phyloP scores from a whole-genome alignment of 148 eudicot genomes.

The Hydrangea macrophylla region DNA sequence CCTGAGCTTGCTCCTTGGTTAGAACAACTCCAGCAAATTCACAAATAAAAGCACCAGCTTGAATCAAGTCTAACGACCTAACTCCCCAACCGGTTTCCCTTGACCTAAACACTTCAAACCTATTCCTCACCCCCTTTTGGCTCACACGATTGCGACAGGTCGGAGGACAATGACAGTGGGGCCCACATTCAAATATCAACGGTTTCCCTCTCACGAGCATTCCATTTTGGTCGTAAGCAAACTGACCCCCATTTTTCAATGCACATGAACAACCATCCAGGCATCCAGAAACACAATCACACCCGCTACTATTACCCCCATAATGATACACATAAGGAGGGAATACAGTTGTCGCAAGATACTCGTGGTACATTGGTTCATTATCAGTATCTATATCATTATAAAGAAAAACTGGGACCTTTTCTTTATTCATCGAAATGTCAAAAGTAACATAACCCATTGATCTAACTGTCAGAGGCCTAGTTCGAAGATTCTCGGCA shows the following conservation, averaged over 20 bases:
- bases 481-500: conserved; percentile 43
- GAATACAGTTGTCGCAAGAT: conserved; percentile 45
- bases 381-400: conserved; percentile 58
- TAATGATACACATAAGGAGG: conserved; percentile 41
- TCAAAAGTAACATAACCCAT: conserved; percentile 58
- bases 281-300: conserved; percentile 62
- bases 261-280: conserved; percentile 50
- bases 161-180: conserved; percentile 63
- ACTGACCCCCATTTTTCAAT: conserved; percentile 70
- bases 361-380: conserved; percentile 60
- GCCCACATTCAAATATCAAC: conserved; percentile 71
- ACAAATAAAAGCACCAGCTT: conserved; percentile 79
- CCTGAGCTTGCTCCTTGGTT: conserved; percentile 66
- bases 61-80: conserved; percentile 73
- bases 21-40: conserved; percentile 83
- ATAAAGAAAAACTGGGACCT: conserved; percentile 45
- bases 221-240: conserved; percentile 67
- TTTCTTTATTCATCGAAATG: conserved; percentile 53
- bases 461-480: conserved; percentile 49
- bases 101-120: conserved; percentile 80
- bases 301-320: conserved; percentile 43
- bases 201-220: conserved; percentile 78
- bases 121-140: conserved; percentile 61
- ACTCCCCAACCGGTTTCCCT: conserved; percentile 86
- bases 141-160: conserved; percentile 75